Base-by-base conservation (phyloP, 2,329 filamentous ascomycete genomes). In the Aspergillus hiratsukae region DNA sequence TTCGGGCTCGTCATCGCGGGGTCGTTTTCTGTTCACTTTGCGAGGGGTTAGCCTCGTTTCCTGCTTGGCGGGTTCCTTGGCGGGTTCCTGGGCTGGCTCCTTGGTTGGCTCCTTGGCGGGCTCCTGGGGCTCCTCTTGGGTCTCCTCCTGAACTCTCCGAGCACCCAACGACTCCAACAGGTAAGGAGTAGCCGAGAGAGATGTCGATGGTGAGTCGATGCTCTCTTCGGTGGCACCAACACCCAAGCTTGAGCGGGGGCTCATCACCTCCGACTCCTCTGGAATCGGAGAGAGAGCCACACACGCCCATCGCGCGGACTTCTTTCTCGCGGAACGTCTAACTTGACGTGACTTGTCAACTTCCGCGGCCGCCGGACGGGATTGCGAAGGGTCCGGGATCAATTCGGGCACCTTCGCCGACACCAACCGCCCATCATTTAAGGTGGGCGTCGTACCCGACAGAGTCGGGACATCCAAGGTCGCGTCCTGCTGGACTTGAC, bases 21-120 rank as follows among this genome's bases (percentile, higher is more conserved):
- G 29, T 4, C 65, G 57, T 46, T 66, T 66, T 52, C 58, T 61
- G 25, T 63, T 67, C 9, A 60, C 60, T 65, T 52, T 56, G 2
- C 11, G 28, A 10, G 25, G 27, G 1, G 59, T 64, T 57, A 64
- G 62, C 59, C 51, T 51, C 14, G 55, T 29, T 25, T 49, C 52
- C 10, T 48, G 41, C 29, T 54, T 41, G 51, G 35, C 43, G 49
- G 45, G 52, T 9, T 45, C 31, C 31, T 35, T 35, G 31, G 31
- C 31, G 31, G 14, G 31, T 35, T 17, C 31, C 11, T 35, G 31
- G 14, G 29, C 29, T n/a, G n/a, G n/a, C n/a, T n/a, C n/a, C 29
- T 54, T 41, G 51, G 35, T 37, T 46, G 45, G 52, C 11, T 45
- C 31, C 31, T 35, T 35, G 31, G 31, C 31, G 31, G 14, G 31